Evolutionary conservation across 331 rosid genomes (phyloP).

Genomic region (Malus hybrid): DNA sequence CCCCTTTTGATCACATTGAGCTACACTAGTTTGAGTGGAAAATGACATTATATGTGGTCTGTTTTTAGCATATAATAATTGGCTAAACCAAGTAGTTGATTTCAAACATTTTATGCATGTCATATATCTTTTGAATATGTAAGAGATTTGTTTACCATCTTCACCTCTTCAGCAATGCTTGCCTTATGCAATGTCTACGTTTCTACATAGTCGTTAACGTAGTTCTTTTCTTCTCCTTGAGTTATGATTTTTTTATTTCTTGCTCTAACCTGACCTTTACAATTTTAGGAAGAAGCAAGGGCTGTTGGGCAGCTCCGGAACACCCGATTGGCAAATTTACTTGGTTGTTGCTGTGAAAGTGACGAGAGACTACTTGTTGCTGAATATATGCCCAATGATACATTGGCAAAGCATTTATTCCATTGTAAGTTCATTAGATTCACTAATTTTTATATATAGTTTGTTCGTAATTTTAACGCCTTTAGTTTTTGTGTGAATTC

Average conservation of each 20-base stretch:
- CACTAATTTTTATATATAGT: background rate
- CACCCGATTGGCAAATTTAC: constrained; percentile 71
- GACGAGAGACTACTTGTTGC: constrained; percentile 93
- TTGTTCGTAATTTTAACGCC: background rate
- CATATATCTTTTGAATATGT: background rate
- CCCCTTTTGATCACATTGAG: background rate
- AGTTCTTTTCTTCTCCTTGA: background rate
- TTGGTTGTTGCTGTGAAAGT: constrained; percentile 88
- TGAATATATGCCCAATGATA: constrained; percentile 79
- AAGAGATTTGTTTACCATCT: background rate
- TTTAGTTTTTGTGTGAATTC: background rate
- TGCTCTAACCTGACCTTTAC: constrained; percentile 11
- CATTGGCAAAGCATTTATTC: constrained; percentile 84
- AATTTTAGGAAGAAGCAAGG: constrained; percentile 74
- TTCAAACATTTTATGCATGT: background rate
- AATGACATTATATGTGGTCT: background rate
- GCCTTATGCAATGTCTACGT: background rate
- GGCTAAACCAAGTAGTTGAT: background rate
- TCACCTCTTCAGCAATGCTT: background rate
- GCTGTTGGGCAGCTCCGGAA: constrained; percentile 89
- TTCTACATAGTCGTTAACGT: background rate
- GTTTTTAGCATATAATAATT: background rate
- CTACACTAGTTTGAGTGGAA: background rate
- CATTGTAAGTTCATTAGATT: constrained; percentile 57
- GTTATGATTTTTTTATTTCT: background rate